Percentiles rank a stretch among this genome's conserved stretches.
phyloP scores from a whole-genome alignment of 805 yeast genomes.

The Myxozyma kluyveri region DNA sequence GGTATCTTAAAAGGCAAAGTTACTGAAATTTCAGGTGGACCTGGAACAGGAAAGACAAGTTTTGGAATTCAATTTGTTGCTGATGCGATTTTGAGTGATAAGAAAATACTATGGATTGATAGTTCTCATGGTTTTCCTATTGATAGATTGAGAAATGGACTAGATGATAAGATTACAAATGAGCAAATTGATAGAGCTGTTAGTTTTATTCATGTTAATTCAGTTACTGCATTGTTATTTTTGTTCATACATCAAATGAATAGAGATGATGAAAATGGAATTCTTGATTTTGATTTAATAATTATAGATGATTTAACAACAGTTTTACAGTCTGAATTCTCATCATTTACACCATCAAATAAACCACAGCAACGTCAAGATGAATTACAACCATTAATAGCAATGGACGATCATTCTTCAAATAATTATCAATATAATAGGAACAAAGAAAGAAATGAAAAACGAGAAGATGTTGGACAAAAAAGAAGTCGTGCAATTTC shows the following conservation, averaged over 20 bases:
- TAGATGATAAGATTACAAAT: too few relatives aligned
- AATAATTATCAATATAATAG: too few relatives aligned
- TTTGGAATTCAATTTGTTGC: conserved; percentile 19
- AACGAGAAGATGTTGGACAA: conserved; percentile 6
- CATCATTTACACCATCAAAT: conserved; percentile 4
- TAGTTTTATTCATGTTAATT: conserved; percentile 6
- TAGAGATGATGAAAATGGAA: too few relatives aligned
- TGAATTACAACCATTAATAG: too few relatives aligned
- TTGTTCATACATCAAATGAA: too few relatives aligned
- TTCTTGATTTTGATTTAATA: conserved; percentile 6
- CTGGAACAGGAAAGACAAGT: conserved; percentile 28
- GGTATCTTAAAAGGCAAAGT: conserved; percentile 23
- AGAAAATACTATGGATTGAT: conserved; percentile 26
- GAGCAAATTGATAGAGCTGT: too few relatives aligned
- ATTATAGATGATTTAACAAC: conserved; percentile 24
- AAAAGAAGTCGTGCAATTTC: conserved; percentile 13
- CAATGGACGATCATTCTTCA: neutral
- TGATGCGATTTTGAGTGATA: conserved; percentile 5
- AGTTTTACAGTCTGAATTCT: conserved; percentile 4
- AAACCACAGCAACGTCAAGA: neutral
- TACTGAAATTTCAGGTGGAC: conserved; percentile 25
- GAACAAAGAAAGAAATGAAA: neutral
- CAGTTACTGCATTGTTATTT: conserved; percentile 14
- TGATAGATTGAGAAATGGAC: too few relatives aligned
- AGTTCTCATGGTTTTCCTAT: too few relatives aligned